Conservation (phyloP, 257 asterid species). For the Schizonepeta tenuifolia region DNA sequence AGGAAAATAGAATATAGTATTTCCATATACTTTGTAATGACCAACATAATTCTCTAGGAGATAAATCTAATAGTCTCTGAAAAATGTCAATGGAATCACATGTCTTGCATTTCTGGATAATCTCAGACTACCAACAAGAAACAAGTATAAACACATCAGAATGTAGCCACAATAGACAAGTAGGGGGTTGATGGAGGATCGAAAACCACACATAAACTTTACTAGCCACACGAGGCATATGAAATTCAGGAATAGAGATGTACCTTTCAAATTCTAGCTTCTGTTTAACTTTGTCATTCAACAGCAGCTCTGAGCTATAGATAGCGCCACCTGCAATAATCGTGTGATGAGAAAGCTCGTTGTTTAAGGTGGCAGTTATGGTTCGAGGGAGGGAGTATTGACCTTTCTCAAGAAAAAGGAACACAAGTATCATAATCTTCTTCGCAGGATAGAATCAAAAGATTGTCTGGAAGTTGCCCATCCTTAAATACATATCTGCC, state of each 20-base stretch:
- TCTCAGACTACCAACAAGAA: too few relatives aligned
- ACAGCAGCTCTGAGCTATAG: constrained; percentile 89
- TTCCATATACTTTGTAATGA: too few relatives aligned
- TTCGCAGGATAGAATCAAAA: constrained; percentile 88
- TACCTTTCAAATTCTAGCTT: constrained; percentile 90
- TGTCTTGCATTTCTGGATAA: too few relatives aligned
- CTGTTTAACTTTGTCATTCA: constrained; percentile 93
- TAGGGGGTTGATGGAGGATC: background rate
- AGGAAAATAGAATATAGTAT: too few relatives aligned
- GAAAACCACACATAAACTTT: too few relatives aligned
- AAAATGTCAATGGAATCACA: too few relatives aligned
- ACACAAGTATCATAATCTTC: constrained; percentile 81
- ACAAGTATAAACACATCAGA: background rate
- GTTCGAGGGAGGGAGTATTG: constrained; percentile 26
- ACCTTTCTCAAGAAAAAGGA: constrained; percentile 95
- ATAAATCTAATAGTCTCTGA: too few relatives aligned
- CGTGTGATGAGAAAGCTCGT: constrained; percentile 8
- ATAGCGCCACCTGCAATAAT: constrained; percentile 67
- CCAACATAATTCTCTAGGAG: too few relatives aligned
- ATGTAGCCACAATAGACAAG: too few relatives aligned
- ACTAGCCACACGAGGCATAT: background rate
- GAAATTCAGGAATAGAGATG: constrained; percentile 15
- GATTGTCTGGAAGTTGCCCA: constrained; percentile 62
- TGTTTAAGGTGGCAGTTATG: background rate
- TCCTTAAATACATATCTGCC: constrained; percentile 73